Evolutionary conservation across 257 asterid species (phyloP).

Genomic region (Henckelia pumila): DNA sequence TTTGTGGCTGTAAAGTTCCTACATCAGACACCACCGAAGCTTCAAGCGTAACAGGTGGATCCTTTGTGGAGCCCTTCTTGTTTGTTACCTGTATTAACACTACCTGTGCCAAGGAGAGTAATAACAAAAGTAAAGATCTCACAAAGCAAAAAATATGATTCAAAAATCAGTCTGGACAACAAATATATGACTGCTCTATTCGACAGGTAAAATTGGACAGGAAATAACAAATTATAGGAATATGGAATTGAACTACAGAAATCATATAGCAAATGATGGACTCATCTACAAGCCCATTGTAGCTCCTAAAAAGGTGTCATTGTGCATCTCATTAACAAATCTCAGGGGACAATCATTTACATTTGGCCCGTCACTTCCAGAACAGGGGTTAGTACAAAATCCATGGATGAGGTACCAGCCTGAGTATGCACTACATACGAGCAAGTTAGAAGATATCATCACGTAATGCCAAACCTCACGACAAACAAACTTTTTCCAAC

Average conservation of each 20-base stretch:
- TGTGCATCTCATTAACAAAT: conserved; percentile 9
- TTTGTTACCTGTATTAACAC: conserved; percentile 60
- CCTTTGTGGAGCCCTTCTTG: conserved; percentile 69
- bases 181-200: neutral
- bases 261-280: neutral
- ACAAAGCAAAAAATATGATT: conserved; percentile 9
- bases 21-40: conserved; percentile 56
- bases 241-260: neutral
- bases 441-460: conserved; percentile 4
- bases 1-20: conserved; percentile 50
- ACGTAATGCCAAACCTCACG: neutral
- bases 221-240: conserved; percentile 7
- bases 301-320: neutral
- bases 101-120: conserved; percentile 38
- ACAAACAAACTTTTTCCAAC: conserved; percentile 5
- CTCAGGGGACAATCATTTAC: neutral
- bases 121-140: conserved; percentile 8
- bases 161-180: neutral
- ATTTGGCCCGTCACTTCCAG: neutral
- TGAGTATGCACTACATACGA: neutral
- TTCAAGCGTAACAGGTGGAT: conserved; percentile 71
- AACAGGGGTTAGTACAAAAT: neutral
- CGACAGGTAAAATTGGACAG: neutral
- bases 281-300: neutral
- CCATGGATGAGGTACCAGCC: conserved; percentile 7